A percentile compares a stretch with the other conserved stretches of the same genome.
Conservation (phyloP, 2,329 filamentous ascomycete genomes). For the Myriosclerotinia curreyana region DNA sequence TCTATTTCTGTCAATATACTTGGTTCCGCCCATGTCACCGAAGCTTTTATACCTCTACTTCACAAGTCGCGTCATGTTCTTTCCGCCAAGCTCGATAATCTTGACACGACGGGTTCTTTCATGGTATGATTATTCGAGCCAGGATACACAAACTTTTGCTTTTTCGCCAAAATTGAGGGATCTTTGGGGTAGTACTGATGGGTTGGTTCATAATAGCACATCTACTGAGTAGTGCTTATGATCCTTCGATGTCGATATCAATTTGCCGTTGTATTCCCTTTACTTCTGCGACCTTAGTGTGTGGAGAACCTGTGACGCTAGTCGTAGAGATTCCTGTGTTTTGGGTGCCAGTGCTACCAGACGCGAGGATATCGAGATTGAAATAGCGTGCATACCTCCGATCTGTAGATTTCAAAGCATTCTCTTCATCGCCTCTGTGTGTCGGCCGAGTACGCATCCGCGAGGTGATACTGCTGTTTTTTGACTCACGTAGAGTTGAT, state of each 20-base stretch:
- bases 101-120: conserved; percentile 21
- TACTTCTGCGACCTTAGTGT: not conserved
- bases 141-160: no score
- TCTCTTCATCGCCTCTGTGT: not conserved
- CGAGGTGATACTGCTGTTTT: not conserved
- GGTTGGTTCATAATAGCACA: not conserved
- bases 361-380: not conserved
- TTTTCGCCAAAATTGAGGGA: no score
- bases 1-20: conserved; percentile 37
- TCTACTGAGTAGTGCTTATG: not conserved
- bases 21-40: conserved; percentile 37
- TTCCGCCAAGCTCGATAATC: conserved; percentile 31
- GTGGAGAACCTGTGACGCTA: not conserved
- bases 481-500: not conserved
- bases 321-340: not conserved
- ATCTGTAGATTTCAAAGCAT: not conserved
- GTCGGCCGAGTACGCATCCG: not conserved
- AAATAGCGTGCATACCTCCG: conserved; percentile 1
- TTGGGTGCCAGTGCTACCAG: not conserved
- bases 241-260: conserved; percentile 1
- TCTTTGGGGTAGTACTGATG: no score
- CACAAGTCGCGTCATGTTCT: no score
- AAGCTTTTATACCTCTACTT: conserved; percentile 39
- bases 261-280: not conserved
- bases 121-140: no score